Conservation (phyloP, 2,329 filamentous ascomycete species). For the Ophiostoma sp. region DNA sequence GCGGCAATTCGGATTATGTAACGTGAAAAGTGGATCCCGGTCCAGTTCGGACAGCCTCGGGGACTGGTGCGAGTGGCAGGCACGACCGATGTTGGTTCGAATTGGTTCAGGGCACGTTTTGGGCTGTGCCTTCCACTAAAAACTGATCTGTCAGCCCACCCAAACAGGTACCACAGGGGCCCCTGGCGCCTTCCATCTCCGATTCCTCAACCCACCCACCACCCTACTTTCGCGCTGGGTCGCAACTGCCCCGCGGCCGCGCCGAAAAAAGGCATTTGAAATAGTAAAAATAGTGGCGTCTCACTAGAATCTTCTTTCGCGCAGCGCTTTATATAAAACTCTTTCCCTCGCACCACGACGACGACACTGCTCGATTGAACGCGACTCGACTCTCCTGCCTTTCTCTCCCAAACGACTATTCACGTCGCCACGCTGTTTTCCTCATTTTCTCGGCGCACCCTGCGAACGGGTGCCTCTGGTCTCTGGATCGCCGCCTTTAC, state of each 20-base stretch:
- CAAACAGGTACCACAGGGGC: not conserved
- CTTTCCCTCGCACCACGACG: not conserved
- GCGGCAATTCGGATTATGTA: slow-evolving; percentile 15
- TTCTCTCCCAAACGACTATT: not conserved
- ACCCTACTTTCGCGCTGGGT: not conserved
- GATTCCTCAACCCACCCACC: not conserved
- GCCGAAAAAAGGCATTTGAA: slow-evolving; percentile 17
- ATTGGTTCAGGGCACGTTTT: not conserved
- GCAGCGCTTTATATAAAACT: not conserved
- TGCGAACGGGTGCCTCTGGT: slow-evolving; percentile 72
- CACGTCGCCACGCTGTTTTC: slow-evolving; percentile 84
- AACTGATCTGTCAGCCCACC: slow-evolving; percentile 6
- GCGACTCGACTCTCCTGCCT: not conserved
- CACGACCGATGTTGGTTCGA: not conserved
- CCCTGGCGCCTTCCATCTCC: not conserved
- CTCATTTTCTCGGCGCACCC: slow-evolving; percentile 72
- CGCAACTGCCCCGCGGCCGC: slow-evolving; percentile 2
- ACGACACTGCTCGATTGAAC: not conserved
- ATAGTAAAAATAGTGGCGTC: slow-evolving; percentile 3
- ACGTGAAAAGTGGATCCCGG: not conserved
- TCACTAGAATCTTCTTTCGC: slow-evolving; percentile 16
- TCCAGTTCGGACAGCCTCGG: slow-evolving; percentile 15
- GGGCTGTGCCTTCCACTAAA: not conserved
- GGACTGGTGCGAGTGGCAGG: not conserved
- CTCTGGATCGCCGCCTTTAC: slow-evolving; percentile 72